Evolutionary conservation across 75 land plant genomes (phyloP).

Genomic region (Chamaecyparis obtusa): DNA sequence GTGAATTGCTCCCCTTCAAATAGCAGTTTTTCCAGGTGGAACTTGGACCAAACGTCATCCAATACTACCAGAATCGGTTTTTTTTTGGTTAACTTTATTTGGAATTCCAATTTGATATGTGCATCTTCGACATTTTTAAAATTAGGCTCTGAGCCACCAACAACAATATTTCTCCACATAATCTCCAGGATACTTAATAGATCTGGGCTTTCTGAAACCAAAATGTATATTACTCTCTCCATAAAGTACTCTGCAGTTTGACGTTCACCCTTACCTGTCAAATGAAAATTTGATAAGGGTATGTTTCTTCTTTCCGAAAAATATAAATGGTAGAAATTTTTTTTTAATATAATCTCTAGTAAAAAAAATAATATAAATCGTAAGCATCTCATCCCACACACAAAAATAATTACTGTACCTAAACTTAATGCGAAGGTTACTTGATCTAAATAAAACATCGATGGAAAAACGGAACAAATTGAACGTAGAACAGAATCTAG

Average conservation of each 20-base stretch:
- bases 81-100: neutral
- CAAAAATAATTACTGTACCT: too few relatives aligned
- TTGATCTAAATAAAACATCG: too few relatives aligned
- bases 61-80: constrained; percentile 25
- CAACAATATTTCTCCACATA: constrained; percentile 20
- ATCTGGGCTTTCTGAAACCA: neutral
- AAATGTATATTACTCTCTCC: neutral
- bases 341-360: too few relatives aligned
- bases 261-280: too few relatives aligned
- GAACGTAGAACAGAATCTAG: too few relatives aligned
- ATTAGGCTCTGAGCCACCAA: neutral
- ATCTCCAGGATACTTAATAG: neutral
- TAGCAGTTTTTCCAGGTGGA: constrained; percentile 29
- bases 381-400: too few relatives aligned
- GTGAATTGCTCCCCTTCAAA: constrained; percentile 31
- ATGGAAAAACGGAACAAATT: too few relatives aligned
- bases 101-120: neutral
- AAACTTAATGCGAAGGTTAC: too few relatives aligned
- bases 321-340: too few relatives aligned
- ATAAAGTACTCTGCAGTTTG: neutral
- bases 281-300: too few relatives aligned
- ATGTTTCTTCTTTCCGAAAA: too few relatives aligned
- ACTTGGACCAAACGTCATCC: constrained; percentile 49
- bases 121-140: neutral
- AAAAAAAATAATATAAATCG: too few relatives aligned